Base-by-base conservation (phyloP, 192 early-diverging fungal genomes). In the Gigaspora rosea region DNA sequence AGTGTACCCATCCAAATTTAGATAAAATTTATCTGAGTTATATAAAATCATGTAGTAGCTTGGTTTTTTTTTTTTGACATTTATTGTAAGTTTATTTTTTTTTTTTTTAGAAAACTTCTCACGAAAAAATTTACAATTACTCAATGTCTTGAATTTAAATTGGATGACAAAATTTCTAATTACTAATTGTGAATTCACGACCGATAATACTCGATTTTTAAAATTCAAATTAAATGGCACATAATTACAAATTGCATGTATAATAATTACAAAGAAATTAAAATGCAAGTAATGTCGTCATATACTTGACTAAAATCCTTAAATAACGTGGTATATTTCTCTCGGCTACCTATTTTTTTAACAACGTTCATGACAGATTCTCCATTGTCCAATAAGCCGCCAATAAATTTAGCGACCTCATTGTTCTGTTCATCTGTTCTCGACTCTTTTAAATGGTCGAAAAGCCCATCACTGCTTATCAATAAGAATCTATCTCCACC, bases 381-480 rank as follows among this genome's bases (percentile, higher is more conserved):
- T 4, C 85, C 86, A 74, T 83, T 81, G 61, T 89, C 88, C 59
- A 89, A 51, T 58, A 85, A 82, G 50, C 81, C 80, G 11, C 88
- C 88, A 8, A 89, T 76, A n/a, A 64, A 79, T 54, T 86, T 86
- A 47, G 84, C 83, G 5, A 89, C 82, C 0, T 77, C 76, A 46
- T 79, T 74, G 41, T 88, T 89, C 48, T 88, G 88, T 36, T 83
- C 78, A 18, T 89, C 85, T 3, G 82, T 62, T 18, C 81, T 80
- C 12, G 84, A 82, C 35, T 81, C 84, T 48, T 87, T 80, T 33
- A 89, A 81, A 77, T 89, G 86, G 76, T 89, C 88, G 81, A 87
- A 89, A 11, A 86, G 79, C 47, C 88, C 88, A 22, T 89, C 88
- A 6, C 82, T 86, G 32, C 86, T 87, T 85, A 89, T 88, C 41